phyloP scores from a whole-genome alignment of 768 basidiomycete genomes.

The Cubamyces sp. region DNA sequence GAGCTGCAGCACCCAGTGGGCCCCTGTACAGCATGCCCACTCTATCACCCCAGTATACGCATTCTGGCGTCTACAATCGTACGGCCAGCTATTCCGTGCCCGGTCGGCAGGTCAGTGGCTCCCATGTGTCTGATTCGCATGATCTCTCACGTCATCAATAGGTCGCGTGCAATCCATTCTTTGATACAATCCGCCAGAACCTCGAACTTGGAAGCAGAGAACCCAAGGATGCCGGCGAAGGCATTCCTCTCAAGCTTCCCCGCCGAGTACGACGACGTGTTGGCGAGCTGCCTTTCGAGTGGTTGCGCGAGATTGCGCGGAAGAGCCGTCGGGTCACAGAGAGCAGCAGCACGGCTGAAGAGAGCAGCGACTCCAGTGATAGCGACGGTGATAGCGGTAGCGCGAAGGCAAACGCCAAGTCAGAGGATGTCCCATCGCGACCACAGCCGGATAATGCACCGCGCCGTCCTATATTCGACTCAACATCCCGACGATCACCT shows the following conservation, averaged over 20 bases:
- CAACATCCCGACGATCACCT: conserved; percentile 10
- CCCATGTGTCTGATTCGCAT: background rate
- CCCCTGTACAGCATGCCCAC: conserved; percentile 25
- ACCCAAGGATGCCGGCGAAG: conserved; percentile 65
- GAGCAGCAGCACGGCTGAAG: conserved; percentile 27
- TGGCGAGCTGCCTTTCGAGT: conserved; percentile 77
- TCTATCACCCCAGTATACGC: conserved; percentile 20
- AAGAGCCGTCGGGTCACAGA: conserved; percentile 42
- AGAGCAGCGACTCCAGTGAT: conserved; percentile 6
- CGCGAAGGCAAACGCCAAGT: conserved; percentile 3
- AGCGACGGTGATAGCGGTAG: conserved; percentile 20
- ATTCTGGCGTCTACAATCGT: conserved; percentile 10
- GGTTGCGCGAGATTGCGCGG: conserved; percentile 74
- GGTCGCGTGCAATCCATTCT: conserved; percentile 84
- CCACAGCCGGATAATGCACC: background rate
- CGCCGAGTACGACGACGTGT: conserved; percentile 45
- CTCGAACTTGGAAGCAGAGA: conserved; percentile 56
- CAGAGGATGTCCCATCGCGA: conserved; percentile 9
- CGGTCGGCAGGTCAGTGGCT: conserved; percentile 14
- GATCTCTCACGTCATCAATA: conserved; percentile 5
- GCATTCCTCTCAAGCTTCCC: conserved; percentile 73
- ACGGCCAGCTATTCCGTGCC: conserved; percentile 13
- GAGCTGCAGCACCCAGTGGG: conserved; percentile 4
- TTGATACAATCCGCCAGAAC: conserved; percentile 91
- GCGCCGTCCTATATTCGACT: background rate